Conservation (phyloP, 73 alveolate species). For the Paraurostyla sp. region DNA sequence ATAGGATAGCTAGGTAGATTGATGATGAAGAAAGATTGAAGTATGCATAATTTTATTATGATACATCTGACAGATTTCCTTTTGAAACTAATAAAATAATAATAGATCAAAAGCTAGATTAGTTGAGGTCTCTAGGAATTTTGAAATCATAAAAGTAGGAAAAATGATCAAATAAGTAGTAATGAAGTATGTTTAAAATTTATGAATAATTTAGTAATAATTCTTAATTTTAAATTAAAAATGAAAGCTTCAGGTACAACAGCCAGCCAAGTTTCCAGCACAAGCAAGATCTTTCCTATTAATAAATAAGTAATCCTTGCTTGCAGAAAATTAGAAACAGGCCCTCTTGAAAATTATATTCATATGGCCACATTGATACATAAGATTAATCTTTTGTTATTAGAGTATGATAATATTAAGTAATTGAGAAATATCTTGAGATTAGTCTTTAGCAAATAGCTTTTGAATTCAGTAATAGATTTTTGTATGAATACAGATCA, state of each 20-base stretch:
- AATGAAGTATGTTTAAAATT: not conserved
- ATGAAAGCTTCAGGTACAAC: not conserved
- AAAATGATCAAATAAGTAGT: not conserved
- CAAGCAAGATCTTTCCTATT: slow-evolving; percentile 39
- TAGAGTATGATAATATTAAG: slow-evolving; percentile 66
- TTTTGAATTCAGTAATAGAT: slow-evolving; percentile 51
- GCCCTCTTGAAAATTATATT: slow-evolving; percentile 70
- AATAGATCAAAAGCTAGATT: slow-evolving; percentile 28
- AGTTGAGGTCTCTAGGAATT: slow-evolving; percentile 5
- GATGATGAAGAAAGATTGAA: slow-evolving; percentile 60
- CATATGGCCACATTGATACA: slow-evolving; percentile 82
- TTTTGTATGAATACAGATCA: slow-evolving; percentile 75
- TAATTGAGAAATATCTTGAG: slow-evolving; percentile 38
- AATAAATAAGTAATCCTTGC: slow-evolving; percentile 61
- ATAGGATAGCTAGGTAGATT: slow-evolving; percentile 36
- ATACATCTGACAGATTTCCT: slow-evolving; percentile 27
- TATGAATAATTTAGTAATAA: no score
- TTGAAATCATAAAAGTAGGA: not conserved
- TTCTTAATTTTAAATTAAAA: not conserved
- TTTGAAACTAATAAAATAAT: slow-evolving; percentile 59
- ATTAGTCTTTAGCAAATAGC: slow-evolving; percentile 54
- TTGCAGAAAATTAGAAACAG: slow-evolving; percentile 61
- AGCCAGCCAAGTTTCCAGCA: not conserved
- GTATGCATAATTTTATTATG: slow-evolving; percentile 48
- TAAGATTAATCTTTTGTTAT: slow-evolving; percentile 66